A percentile compares a stretch with the other conserved stretches of the same genome.
These are phyloP conservation scores for Haplosporangium gracile DNA, from an alignment of 192 early-diverging fungal species.

Conservation along the genomic window DNA sequence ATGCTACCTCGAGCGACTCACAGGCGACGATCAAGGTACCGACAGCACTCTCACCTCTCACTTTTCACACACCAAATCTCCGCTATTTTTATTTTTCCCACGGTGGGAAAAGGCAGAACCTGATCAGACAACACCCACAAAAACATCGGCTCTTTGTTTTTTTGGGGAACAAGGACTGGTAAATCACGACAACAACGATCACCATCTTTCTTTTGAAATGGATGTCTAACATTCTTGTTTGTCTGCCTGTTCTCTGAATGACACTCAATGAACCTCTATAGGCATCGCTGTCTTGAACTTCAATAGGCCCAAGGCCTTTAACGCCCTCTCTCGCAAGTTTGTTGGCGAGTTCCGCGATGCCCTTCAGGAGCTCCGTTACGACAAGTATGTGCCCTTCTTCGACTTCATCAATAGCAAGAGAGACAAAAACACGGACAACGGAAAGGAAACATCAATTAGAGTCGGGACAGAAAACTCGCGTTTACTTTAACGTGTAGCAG, in stretches of 20 bases:
- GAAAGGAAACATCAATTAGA: neutral
- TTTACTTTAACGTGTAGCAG: conserved; percentile 26
- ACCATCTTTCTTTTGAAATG: neutral
- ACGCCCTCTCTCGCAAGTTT: conserved; percentile 89
- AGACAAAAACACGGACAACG: neutral
- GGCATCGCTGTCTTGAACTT: conserved; percentile 88
- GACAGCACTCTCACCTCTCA: neutral
- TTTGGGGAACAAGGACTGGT: neutral
- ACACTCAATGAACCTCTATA: conserved; percentile 1
- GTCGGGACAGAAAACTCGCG: neutral
- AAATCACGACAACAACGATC: neutral
- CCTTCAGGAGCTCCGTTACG: conserved; percentile 74
- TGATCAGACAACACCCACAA: neutral
- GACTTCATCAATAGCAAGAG: neutral
- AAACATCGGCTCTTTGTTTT: neutral
- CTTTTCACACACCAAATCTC: neutral
- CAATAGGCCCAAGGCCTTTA: conserved; percentile 88
- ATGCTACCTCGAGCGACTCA: conserved; percentile 58
- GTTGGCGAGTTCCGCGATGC: conserved; percentile 77
- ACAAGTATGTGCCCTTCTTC: conserved; percentile 60
- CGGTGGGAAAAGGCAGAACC: conserved; percentile 4
- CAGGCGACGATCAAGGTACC: conserved; percentile 46
- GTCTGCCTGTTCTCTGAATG: neutral
- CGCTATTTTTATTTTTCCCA: conserved; percentile 42
- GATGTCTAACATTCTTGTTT: neutral